These are phyloP conservation scores for Exophiala bonariae DNA, from an alignment of 2,329 filamentous ascomycete genomes.

Conservation along the genomic window DNA sequence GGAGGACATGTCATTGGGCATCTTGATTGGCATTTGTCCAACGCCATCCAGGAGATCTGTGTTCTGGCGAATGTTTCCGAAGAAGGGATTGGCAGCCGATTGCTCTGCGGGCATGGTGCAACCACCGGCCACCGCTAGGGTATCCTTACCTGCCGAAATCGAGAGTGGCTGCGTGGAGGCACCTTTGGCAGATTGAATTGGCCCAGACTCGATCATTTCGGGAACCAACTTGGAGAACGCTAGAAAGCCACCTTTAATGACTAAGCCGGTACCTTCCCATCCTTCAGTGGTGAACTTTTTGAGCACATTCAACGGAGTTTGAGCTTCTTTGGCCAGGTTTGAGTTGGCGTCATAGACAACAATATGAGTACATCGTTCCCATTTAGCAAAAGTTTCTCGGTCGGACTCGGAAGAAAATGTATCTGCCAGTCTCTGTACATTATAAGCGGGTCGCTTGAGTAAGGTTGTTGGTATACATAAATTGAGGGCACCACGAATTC, in stretches of 20 bases:
- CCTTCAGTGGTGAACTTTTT: slow-evolving; percentile 90
- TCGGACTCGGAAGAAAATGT: slow-evolving; percentile 76
- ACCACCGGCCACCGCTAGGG: slow-evolving; percentile 82
- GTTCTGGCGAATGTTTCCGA: slow-evolving; percentile 93
- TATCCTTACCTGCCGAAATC: slow-evolving; percentile 53
- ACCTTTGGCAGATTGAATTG: slow-evolving; percentile 34
- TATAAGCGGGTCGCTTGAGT: slow-evolving; percentile 86
- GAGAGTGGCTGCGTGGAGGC: slow-evolving; percentile 50
- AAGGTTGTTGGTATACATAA: slow-evolving; percentile 94
- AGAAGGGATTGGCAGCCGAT: slow-evolving; percentile 81
- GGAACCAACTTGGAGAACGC: slow-evolving; percentile 70
- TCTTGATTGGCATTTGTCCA: slow-evolving; percentile 69
- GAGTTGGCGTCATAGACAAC: slow-evolving; percentile 85
- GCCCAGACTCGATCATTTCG: slow-evolving; percentile 58
- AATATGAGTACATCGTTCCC: slow-evolving; percentile 73
- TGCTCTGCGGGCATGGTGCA: slow-evolving; percentile 73
- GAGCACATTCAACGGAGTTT: slow-evolving; percentile 78
- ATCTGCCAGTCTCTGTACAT: slow-evolving; percentile 80
- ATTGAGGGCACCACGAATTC: slow-evolving; percentile 80
- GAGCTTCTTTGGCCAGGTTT: slow-evolving; percentile 74
- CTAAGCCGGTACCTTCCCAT: slow-evolving; percentile 70
- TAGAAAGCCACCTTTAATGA: slow-evolving; percentile 79
- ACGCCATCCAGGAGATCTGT: slow-evolving; percentile 93
- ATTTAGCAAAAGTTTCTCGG: slow-evolving; percentile 71
- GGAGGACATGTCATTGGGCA: slow-evolving; percentile 54